Base-by-base conservation (phyloP, 2,329 filamentous ascomycete species). In the Catunica adiposa region DNA sequence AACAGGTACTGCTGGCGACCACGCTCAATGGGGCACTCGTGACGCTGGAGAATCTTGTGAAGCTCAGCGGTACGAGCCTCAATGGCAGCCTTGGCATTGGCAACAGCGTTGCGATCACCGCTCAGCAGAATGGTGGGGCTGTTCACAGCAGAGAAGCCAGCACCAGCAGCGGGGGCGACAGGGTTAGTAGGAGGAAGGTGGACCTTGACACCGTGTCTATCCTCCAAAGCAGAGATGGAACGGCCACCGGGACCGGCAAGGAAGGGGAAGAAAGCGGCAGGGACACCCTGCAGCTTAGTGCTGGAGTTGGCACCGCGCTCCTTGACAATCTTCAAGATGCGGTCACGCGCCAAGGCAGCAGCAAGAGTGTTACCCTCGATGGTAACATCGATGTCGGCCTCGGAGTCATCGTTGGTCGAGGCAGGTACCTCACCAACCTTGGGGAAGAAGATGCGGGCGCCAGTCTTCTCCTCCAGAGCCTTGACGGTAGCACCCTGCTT, bases 1-100 rank as follows among this genome's bases (percentile, higher is more conserved):
- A 95, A 82, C 64, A 98, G 92, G 73, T 96, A 97, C 67, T 94
- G 89, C 67, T 97, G 92, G 53, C 88, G 82, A 51, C 87, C 88
- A 60, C 84, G 83, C 67, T 90, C 85, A 62, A 97, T 87, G 4
- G 84, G 79, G 44, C 89, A 73, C 67, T 94, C 83, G 62, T 92
- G 81, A 51, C 92, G 73, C 44, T 83, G 79, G 52, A 97, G 73
- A 65, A 86, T 80, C 58, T 80, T 79, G 61, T 83, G 81, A 22
- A 98, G 77, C 64, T 90, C 78, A 59, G 83, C 79, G 5, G 82
- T 87, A 58, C 83, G 79, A 51, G 81, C 80, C 68, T 96, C 89
- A 61, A 97, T 84, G 63, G 86, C 82, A 46, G 83, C 80, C 58
- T 84, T 84, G 25, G 83, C 86, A 62, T 85, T 80, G 66, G 89